A percentile compares a stretch with the other conserved stretches of the same genome.
These are phyloP conservation scores for Naganishia onofrii DNA, from an alignment of 768 basidiomycete species.

Conservation along the genomic window DNA sequence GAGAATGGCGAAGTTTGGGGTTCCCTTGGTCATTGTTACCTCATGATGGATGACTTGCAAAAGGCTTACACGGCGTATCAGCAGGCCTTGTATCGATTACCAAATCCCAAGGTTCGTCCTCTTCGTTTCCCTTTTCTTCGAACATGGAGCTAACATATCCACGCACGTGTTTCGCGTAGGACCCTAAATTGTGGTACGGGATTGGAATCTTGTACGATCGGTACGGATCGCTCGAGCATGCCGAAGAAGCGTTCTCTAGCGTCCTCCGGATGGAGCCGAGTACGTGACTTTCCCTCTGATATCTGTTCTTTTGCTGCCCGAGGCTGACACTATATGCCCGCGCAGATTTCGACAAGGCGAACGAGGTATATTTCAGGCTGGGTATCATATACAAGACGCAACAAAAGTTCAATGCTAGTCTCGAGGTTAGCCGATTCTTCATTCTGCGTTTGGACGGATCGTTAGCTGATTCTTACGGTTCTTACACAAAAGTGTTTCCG, in stretches of 20 bases:
- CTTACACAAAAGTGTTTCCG: slow-evolving; percentile 68
- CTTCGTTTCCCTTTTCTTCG: neutral
- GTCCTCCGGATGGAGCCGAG: slow-evolving; percentile 96
- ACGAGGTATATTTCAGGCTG: slow-evolving; percentile 95
- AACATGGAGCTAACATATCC: neutral
- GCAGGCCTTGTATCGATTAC: slow-evolving; percentile 91
- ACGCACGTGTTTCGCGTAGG: slow-evolving; percentile 63
- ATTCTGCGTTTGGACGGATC: slow-evolving; percentile 40
- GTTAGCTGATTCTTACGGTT: slow-evolving; percentile 34
- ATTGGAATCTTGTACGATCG: slow-evolving; percentile 99
- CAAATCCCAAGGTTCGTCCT: slow-evolving; percentile 77
- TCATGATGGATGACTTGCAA: slow-evolving; percentile 98
- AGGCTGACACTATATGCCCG: neutral
- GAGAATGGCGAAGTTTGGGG: slow-evolving; percentile 99
- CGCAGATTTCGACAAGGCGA: slow-evolving; percentile 92
- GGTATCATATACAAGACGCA: slow-evolving; percentile 99
- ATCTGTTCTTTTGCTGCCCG: neutral
- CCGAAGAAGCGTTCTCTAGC: slow-evolving; percentile 95
- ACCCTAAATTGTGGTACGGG: slow-evolving; percentile 98
- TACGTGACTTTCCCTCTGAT: slow-evolving; percentile 51
- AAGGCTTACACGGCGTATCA: slow-evolving; percentile 98
- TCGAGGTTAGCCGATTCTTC: slow-evolving; percentile 53
- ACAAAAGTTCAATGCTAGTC: slow-evolving; percentile 81
- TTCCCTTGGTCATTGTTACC: slow-evolving; percentile 91
- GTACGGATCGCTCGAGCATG: slow-evolving; percentile 96